Percentiles rank a stretch among this genome's conserved stretches.
These are phyloP conservation scores for Cruciata laevipes DNA, from an alignment of 257 asterid genomes.

Conservation along the genomic window DNA sequence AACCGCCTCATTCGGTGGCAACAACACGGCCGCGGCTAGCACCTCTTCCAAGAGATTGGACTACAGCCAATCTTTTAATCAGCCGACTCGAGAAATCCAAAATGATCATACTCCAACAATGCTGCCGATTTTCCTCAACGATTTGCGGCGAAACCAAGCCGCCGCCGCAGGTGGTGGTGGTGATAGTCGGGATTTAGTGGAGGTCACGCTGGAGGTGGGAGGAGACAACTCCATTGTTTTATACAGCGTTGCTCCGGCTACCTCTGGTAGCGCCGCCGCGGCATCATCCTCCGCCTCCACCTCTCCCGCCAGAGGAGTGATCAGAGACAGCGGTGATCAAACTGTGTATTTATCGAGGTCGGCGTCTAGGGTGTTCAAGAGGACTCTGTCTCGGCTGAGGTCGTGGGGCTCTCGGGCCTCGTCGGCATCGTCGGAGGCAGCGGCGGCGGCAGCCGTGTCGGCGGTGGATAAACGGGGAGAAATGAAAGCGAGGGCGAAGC, in stretches of 20 bases:
- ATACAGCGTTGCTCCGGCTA: conserved; percentile 33
- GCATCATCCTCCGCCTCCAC: not conserved
- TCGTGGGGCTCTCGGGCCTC: conserved; percentile 18
- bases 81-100: conserved; percentile 32
- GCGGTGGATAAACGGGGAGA: conserved; percentile 49
- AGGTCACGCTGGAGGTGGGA: conserved; percentile 75
- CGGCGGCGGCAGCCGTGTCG: conserved; percentile 13
- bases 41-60: conserved; percentile 19
- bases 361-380: conserved; percentile 38
- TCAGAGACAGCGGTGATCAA: not conserved
- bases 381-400: conserved; percentile 59
- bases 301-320: not conserved
- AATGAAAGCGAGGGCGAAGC: conserved; percentile 58
- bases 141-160: conserved; percentile 32
- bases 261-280: not conserved
- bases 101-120: conserved; percentile 47
- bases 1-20: conserved; percentile 47
- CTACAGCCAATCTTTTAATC: conserved; percentile 45
- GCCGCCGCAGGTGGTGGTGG: no score
- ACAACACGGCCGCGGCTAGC: not conserved
- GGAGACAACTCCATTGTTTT: conserved; percentile 40
- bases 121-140: conserved; percentile 76
- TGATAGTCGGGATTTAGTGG: conserved; percentile 44
- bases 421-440: conserved; percentile 19
- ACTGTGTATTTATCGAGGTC: conserved; percentile 37